Evolutionary conservation across 768 basidiomycete species (phyloP).

Genomic region (Phylloporus sp.): DNA sequence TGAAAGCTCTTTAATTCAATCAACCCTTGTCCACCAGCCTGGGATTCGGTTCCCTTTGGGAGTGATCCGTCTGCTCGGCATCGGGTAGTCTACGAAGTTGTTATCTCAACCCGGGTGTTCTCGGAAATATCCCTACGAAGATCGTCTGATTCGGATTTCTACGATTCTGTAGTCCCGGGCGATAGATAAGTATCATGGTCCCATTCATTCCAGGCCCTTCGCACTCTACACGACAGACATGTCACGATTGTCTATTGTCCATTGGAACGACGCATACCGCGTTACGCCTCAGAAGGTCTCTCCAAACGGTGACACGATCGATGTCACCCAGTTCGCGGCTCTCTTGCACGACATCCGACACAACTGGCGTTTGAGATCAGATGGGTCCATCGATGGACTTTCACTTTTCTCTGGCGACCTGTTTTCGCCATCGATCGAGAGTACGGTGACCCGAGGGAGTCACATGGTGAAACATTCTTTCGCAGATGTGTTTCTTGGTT

Average conservation of each 20-base stretch:
- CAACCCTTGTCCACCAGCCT: background rate
- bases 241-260: conserved; percentile 45
- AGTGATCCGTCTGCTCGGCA: background rate
- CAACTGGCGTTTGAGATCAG: conserved; percentile 45
- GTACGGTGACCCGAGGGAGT: conserved; percentile 81
- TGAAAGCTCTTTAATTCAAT: background rate
- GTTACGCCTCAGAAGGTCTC: conserved; percentile 68
- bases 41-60: background rate
- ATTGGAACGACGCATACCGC: conserved; percentile 84
- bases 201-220: background rate
- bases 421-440: conserved; percentile 84
- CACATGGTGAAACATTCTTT: conserved; percentile 65
- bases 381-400: conserved; percentile 63
- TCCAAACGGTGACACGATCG: conserved; percentile 58
- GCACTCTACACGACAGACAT: conserved; percentile 20
- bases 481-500: background rate
- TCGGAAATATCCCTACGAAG: background rate
- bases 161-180: background rate
- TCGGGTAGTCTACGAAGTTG: background rate
- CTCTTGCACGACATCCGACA: conserved; percentile 59
- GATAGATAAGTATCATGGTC: conserved; percentile 1
- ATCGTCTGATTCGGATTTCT: background rate
- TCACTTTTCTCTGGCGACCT: conserved; percentile 86
- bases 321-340: conserved; percentile 81
- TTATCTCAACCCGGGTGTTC: background rate